Evolutionary conservation across 208 protist genomes (phyloP), one percentile per base, ranked within the genome.

Genomic region (Tritrichomonas musculus): DNA sequence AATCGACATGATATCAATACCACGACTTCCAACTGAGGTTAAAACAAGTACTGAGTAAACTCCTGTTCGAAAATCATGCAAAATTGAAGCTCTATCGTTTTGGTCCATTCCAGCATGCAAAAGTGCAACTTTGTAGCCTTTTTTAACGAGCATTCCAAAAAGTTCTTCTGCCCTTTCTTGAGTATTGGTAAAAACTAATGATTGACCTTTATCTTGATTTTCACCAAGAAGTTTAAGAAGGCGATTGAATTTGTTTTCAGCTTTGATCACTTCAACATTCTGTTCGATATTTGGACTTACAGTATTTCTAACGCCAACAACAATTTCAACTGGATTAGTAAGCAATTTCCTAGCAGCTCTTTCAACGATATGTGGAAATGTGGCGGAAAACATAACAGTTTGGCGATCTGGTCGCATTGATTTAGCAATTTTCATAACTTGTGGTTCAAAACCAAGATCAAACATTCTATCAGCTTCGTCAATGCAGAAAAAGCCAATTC

Each of bases 391-490:
- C 72, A 96, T 93, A 9, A 96, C 50, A 3, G 94, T 95, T 96
- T 99, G 98, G 39, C 98, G 94, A 94, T 99, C 97, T 14, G 97
- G 96, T 80, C 98, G 96, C 9, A 98, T 97, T 94, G 98, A 97
- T 30, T 96, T 96, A 93, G 98, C 96, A 66, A 99, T 97, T 65
- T 97, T 96, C n/a, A 95, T 96, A 65, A 99, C 99, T 95, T 99
- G 98, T 25, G 97, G 96, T 94, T 98, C 98, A 95, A 99, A 99
- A 47, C 98, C 98, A 96, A 99, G 98, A 94, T 99, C 98, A 69
- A 99, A 98, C 98, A 99, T 99, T 75, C 98, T 96, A 94, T 99
- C 98, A 0, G 98, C 98, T 66, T 99, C 98, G 95, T 99, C 98
- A 1, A 99, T 96, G 4, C 99, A 97, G 0, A 99, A 95, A 95